Evolutionary conservation across 805 yeast species (phyloP), one percentile per base, ranked within the genome.

Genomic region (Starmerella vaccinii): DNA sequence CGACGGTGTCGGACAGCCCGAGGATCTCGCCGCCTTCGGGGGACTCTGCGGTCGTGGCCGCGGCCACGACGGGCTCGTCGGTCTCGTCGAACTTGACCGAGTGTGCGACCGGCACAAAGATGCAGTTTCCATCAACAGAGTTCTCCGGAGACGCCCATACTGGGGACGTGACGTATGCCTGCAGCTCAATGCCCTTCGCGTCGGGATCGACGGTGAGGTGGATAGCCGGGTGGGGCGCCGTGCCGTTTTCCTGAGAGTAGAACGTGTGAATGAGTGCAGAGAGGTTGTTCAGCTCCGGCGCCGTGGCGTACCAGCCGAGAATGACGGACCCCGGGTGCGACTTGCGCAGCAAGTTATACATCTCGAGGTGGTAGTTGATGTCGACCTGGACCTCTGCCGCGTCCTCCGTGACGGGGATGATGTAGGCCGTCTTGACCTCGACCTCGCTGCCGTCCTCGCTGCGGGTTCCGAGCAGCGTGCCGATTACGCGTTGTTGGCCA

Each of bases 261-360:
- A 84, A 82, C 61, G 82, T 90, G 65, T 86, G 95, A 61, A 86
- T 80, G 57, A 84, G 73, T 9, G 85, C 85, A 13, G 88, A 78
- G 65, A 82, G 76, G 49, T 78, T 74, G 68, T 84, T 89, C 56
- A 85, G 75, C 57, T 71, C 72, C 18, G 75, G 69, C 44, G 72
- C 69, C 16, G 82, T 71, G 23, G 73, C 64, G 65, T 84, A 87
- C 95, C 95, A 87, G 50, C 95, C 95, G 44, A 87, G 73, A 49
- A 87, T 82, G 47, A 75, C 73, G 57, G 81, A 83, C 63, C 82
- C 83, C 51, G 92, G 90, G 67, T 81, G 82, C 30, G 90, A 80
- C 63, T 78, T 78, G 70, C 81, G 82, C 68, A 83, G 78, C 62
- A 87, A 70, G 59, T 78, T 80, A 68, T 72, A 83, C 67, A 84